Base-by-base conservation (phyloP, 176 grass and related monocot genomes). In the Oryza coarctata region DNA sequence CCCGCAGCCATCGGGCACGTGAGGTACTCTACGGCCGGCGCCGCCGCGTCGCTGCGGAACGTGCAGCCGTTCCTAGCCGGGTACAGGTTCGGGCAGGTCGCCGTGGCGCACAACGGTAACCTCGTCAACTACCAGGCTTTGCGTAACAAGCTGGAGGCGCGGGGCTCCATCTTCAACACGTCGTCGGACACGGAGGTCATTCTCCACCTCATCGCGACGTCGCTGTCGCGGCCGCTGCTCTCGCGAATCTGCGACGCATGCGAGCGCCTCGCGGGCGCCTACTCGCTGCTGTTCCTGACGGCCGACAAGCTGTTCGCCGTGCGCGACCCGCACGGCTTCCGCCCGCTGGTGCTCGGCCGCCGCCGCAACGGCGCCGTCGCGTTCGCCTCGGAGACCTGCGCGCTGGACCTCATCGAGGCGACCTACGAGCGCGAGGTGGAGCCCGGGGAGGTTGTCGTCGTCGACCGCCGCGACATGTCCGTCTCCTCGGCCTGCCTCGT, bases 381-480 rank as follows among this genome's bases (percentile, higher is more conserved):
- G 30, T 94, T 94, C 87, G 93, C 93, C 3, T 95, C 93, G 1
- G 93, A 95, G 82, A 92, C 93, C 55, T 92, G 87, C 79, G 90
- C 93, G 25, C 79, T 95, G 8, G 93, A 95, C 90, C 87, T 95
- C 74, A 90, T 95, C 85, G 90, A 87, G 75, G 93, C 93, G 4
- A 28, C 58, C 65, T 95, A 90, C 82, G 87, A 88, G 79, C 90
- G 93, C 39, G 93, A 95, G 87, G 93, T 95, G 63, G 32, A 90
- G 70, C 93, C 93, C 0, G 93, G 90, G 44, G 93, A 95, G 85
- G 83, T 95, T 39, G 60, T 95, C 26, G 63, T 88, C 1, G 90
- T 95, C 75, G 93, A 95, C 85, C 81, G 74, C 81, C 68, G 85
- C 63, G 92, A 91, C 84, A 91, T 91, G 85, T 83, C 79, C 0